A percentile compares a stretch with the other conserved stretches of the same genome.
phyloP scores from a whole-genome alignment of 73 alveolate genomes.

The Paramecium sonneborni region DNA sequence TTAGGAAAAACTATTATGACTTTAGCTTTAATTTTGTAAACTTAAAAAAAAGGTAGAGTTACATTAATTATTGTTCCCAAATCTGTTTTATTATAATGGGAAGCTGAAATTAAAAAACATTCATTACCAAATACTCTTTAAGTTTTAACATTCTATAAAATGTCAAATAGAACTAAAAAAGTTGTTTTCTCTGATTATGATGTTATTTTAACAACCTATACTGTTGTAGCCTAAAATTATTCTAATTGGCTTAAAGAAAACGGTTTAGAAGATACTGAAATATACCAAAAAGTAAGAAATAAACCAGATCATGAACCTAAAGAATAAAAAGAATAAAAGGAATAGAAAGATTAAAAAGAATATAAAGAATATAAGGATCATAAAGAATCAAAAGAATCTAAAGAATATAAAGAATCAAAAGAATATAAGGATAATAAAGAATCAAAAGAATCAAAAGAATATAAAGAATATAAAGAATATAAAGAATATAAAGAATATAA shows the following conservation, averaged over 20 bases:
- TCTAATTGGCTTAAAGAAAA: slow-evolving; percentile 6
- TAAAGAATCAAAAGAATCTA: no score
- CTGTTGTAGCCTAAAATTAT: slow-evolving; percentile 4
- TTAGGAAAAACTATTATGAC: slow-evolving; percentile 82
- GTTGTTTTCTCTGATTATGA: neutral
- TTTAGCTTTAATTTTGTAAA: slow-evolving; percentile 56
- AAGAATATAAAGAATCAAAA: neutral
- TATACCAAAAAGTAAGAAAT: neutral
- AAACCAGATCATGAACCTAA: neutral
- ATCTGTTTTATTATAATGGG: slow-evolving; percentile 63
- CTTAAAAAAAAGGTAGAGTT: slow-evolving; percentile 60
- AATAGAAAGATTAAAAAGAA: neutral
- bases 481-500: neutral
- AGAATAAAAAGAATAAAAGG: neutral
- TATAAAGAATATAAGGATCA: neutral
- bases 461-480: neutral
- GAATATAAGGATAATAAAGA: neutral
- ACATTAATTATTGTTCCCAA: slow-evolving; percentile 70
- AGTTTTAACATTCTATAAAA: slow-evolving; percentile 46
- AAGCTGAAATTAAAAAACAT: slow-evolving; percentile 65
- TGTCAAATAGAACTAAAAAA: neutral
- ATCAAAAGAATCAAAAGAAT: neutral
- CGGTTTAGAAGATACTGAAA: neutral
- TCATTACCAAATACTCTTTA: slow-evolving; percentile 20
- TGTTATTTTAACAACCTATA: slow-evolving; percentile 24